Evolutionary conservation across 768 basidiomycete genomes (phyloP).

Genomic region (Agrocybe praecox): DNA sequence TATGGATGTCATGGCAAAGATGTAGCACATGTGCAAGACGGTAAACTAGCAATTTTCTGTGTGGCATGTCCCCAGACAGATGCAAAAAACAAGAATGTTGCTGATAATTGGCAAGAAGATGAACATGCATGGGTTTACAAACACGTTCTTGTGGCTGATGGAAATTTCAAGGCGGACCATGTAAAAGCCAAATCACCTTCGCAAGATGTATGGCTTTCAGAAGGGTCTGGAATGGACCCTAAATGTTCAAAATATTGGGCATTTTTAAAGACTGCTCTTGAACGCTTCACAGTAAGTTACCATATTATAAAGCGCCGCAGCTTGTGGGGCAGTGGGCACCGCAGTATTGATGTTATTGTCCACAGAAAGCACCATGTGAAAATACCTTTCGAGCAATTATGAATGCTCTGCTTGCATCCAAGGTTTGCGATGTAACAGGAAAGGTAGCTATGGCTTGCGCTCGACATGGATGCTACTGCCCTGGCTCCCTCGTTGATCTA

Average conservation of each 20-base stretch:
- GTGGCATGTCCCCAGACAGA: background rate
- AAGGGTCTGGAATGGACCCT: background rate
- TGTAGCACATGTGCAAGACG: background rate
- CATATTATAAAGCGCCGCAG: too few species aligned
- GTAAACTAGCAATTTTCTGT: background rate
- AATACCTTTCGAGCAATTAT: slow-evolving; percentile 11
- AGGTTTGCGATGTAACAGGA: slow-evolving; percentile 13
- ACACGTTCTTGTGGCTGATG: background rate
- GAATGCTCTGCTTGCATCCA: background rate
- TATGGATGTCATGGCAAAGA: background rate
- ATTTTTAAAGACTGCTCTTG: background rate
- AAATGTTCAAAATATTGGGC: background rate
- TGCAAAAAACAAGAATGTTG: background rate
- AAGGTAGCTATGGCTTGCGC: slow-evolving; percentile 15
- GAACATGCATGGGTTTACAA: background rate
- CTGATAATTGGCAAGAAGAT: background rate
- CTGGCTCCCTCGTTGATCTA: slow-evolving; percentile 3
- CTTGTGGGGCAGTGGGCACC: too few species aligned
- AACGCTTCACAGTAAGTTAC: background rate
- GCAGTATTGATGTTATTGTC: too few species aligned
- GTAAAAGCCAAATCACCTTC: background rate
- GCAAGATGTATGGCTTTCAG: background rate
- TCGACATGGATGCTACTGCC: slow-evolving; percentile 14
- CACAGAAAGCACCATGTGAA: slow-evolving; percentile 15
- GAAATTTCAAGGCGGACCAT: slow-evolving; percentile 24